Percentiles rank a stretch among this genome's conserved stretches.
These are phyloP conservation scores for Phellopilus nigrolimitatus DNA, from an alignment of 1,284 basidiomycete species.

Conservation along the genomic window DNA sequence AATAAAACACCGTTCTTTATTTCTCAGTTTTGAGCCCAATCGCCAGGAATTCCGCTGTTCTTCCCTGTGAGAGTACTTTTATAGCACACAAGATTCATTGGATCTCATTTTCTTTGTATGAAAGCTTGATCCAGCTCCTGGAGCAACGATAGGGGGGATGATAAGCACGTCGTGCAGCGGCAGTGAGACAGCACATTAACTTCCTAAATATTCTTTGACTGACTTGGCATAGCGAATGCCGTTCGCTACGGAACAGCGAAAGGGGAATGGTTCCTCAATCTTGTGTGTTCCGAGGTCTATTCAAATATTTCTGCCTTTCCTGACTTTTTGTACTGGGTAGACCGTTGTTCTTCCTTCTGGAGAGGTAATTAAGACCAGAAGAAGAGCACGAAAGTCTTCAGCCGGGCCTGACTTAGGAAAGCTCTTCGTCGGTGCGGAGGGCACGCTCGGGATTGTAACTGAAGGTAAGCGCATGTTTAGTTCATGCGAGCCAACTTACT, in stretches of 20 bases:
- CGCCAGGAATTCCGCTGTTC: slow-evolving; percentile 68
- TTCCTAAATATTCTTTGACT: no score
- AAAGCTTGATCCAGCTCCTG: slow-evolving; percentile 73
- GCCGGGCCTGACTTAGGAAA: slow-evolving; percentile 91
- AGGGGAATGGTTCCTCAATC: slow-evolving; percentile 81
- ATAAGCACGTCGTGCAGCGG: slow-evolving; percentile 79
- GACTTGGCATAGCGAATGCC: slow-evolving; percentile 65
- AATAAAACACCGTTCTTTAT: not conserved
- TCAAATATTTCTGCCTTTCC: not conserved
- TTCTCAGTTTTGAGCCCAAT: not conserved
- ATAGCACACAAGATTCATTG: slow-evolving; percentile 4
- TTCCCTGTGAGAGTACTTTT: slow-evolving; percentile 63
- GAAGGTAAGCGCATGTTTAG: slow-evolving; percentile 51
- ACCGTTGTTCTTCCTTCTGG: slow-evolving; percentile 88
- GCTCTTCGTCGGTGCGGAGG: slow-evolving; percentile 92
- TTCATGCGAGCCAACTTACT: not conserved
- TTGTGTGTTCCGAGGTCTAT: slow-evolving; percentile 39
- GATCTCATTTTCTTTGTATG: not conserved
- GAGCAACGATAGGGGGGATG: slow-evolving; percentile 91
- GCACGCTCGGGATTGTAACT: slow-evolving; percentile 89
- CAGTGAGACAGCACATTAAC: slow-evolving; percentile 40
- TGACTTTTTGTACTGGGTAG: slow-evolving; percentile 39
- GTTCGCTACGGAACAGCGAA: slow-evolving; percentile 86
- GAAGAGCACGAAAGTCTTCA: slow-evolving; percentile 81
- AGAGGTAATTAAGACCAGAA: slow-evolving; percentile 90